phyloP scores from a whole-genome alignment of 2,329 filamentous ascomycete species.

The Aspergillus sp. region DNA sequence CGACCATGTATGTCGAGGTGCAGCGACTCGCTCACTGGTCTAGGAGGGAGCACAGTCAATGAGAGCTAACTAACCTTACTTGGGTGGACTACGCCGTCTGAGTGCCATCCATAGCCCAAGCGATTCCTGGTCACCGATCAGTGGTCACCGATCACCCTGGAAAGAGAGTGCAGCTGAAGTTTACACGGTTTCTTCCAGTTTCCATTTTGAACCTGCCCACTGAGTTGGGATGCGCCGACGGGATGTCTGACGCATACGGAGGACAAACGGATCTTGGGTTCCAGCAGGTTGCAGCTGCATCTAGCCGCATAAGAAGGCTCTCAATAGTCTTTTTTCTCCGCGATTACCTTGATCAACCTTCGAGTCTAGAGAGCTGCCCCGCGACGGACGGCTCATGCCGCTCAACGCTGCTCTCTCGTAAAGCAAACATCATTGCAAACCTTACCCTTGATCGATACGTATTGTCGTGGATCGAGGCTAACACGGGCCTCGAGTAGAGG shows the following conservation, averaged over 20 bases:
- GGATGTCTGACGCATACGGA: constrained; percentile 17
- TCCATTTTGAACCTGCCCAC: constrained; percentile 1
- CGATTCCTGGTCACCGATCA: background rate
- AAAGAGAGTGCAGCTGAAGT: constrained; percentile 17
- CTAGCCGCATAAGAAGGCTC: constrained; percentile 19
- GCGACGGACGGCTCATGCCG: background rate
- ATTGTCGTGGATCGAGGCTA: background rate
- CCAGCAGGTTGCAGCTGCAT: constrained; percentile 23
- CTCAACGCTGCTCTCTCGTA: constrained; percentile 3
- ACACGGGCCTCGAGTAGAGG: constrained; percentile 11
- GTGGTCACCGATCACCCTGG: constrained; percentile 10
- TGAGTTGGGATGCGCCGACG: constrained; percentile 7
- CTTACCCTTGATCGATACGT: background rate
- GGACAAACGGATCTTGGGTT: constrained; percentile 20
- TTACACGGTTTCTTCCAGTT: constrained; percentile 15
- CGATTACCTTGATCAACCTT: background rate
- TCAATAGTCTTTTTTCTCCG: constrained; percentile 7
- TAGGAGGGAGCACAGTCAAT: constrained; percentile 14
- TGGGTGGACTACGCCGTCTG: constrained; percentile 22
- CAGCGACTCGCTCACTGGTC: constrained; percentile 13
- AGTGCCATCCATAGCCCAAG: constrained; percentile 16
- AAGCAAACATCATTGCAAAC: constrained; percentile 1
- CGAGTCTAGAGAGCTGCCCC: background rate
- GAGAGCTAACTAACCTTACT: constrained; percentile 26
- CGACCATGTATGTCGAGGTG: background rate